These are phyloP conservation scores for Toxoplasma gondii DNA, from an alignment of 169 alveolate genomes.

Conservation along the genomic window DNA sequence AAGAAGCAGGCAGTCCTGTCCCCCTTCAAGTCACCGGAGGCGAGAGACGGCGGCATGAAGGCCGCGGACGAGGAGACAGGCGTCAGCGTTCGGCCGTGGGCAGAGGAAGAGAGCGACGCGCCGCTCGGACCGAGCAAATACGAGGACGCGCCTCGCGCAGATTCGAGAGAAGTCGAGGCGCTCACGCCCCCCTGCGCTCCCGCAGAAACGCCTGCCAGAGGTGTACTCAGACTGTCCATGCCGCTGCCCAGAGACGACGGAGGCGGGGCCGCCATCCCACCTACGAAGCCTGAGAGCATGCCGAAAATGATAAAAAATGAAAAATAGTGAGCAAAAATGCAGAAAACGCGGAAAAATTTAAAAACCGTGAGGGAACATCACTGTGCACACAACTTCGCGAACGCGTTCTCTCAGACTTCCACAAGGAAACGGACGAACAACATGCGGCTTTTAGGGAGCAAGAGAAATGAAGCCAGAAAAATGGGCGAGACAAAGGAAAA, in stretches of 20 bases:
- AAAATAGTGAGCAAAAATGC: no score
- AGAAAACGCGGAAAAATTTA: no score
- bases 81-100: background rate
- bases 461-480: no score
- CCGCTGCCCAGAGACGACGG: background rate
- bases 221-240: background rate
- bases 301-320: background rate
- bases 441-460: no score
- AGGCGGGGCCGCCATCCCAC: conserved; percentile 1
- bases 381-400: background rate
- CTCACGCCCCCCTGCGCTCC: background rate
- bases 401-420: background rate
- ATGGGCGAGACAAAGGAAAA: no score
- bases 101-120: background rate
- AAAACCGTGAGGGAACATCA: no score
- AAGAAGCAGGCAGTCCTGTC: background rate
- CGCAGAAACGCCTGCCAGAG: background rate
- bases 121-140: no score
- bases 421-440: no score
- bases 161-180: background rate
- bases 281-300: background rate
- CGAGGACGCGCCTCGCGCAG: background rate
- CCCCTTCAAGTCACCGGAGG: background rate
- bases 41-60: conserved; percentile 23
- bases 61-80: conserved; percentile 4